Percentiles rank a stretch among this genome's conserved stretches.
Conservation (phyloP, 352 stramenopile genomes). For the Aphanomyces stellatus region DNA sequence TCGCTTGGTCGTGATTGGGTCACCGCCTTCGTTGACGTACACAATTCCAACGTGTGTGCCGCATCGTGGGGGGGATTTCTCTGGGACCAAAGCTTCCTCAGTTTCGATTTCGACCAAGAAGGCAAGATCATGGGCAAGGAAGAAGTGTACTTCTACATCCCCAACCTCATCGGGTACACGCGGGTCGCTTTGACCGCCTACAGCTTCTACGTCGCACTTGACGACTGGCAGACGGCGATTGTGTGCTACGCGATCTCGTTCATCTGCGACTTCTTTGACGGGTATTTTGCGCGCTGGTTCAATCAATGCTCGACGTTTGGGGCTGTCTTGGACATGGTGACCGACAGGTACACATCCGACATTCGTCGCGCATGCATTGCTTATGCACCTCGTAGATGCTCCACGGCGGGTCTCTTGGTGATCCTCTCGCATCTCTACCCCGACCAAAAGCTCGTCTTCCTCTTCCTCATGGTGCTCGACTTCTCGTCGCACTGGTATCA, state of each 20-base stretch:
- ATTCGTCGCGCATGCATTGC: no score
- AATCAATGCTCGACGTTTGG: conserved; percentile 95
- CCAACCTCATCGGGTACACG: conserved; percentile 94
- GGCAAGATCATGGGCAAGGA: conserved; percentile 5
- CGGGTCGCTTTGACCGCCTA: conserved; percentile 82
- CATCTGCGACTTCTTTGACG: conserved; percentile 97
- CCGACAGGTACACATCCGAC: conserved; percentile 64
- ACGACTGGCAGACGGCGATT: conserved; percentile 67
- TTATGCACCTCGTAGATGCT: conserved; percentile 51
- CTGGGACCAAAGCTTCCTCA: no score
- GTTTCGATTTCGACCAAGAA: conserved; percentile 1
- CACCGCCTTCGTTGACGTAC: not conserved
- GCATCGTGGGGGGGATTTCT: not conserved
- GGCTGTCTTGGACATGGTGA: conserved; percentile 97
- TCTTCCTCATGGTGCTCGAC: conserved; percentile 92
- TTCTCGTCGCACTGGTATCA: conserved; percentile 98
- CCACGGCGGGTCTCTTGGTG: conserved; percentile 92
- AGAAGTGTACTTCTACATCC: conserved; percentile 92
- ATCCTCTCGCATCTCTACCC: conserved; percentile 91
- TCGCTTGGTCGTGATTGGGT: not conserved
- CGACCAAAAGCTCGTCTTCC: conserved; percentile 66
- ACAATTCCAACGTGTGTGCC: not conserved
- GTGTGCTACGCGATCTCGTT: conserved; percentile 93
- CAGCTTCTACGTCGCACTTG: conserved; percentile 73
- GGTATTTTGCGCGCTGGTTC: conserved; percentile 93